A percentile compares a stretch with the other conserved stretches of the same genome.
Conservation (phyloP, 2,329 filamentous ascomycete species). For the Neopestalotiopsis rosae region DNA sequence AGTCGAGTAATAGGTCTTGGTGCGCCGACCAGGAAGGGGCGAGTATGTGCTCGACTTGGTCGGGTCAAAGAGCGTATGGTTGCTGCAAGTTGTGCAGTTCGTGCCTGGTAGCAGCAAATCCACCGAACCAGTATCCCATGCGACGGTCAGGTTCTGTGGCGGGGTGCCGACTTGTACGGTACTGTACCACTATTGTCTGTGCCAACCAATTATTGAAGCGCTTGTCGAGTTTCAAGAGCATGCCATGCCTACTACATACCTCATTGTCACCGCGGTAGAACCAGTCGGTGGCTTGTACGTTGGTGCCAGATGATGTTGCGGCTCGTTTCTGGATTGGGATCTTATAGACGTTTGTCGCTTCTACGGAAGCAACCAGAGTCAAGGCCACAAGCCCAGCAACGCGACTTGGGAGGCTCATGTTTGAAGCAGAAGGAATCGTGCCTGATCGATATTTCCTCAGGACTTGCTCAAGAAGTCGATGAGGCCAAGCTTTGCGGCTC, state of each 20-base stretch:
- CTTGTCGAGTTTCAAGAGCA: not conserved
- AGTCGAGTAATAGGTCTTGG: slow-evolving; percentile 29
- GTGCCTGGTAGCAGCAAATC: slow-evolving; percentile 34
- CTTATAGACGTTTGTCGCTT: slow-evolving; percentile 5
- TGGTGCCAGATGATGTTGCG: not conserved
- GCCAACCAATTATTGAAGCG: not conserved
- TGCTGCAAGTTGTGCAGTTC: slow-evolving; percentile 35
- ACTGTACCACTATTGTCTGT: slow-evolving; percentile 20
- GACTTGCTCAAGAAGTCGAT: not conserved
- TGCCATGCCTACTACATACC: not conserved
- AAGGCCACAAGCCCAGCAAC: not conserved
- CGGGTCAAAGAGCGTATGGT: slow-evolving; percentile 32
- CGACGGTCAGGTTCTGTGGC: slow-evolving; percentile 36
- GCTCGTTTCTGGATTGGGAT: slow-evolving; percentile 5
- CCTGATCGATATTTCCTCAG: not conserved
- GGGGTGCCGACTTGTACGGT: slow-evolving; percentile 21
- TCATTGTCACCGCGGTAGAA: slow-evolving; percentile 13
- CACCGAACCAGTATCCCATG: slow-evolving; percentile 38
- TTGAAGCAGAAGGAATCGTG: not conserved
- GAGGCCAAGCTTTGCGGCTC: not conserved
- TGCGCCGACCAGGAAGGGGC: slow-evolving; percentile 23
- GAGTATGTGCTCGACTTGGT: slow-evolving; percentile 35
- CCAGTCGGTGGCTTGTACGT: slow-evolving; percentile 8
- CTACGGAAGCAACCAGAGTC: not conserved
- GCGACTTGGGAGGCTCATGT: not conserved